Evolutionary conservation across 345 rosid genomes (phyloP), one percentile per base, ranked within the genome.

Genomic region (Hirschfeldia incana): DNA sequence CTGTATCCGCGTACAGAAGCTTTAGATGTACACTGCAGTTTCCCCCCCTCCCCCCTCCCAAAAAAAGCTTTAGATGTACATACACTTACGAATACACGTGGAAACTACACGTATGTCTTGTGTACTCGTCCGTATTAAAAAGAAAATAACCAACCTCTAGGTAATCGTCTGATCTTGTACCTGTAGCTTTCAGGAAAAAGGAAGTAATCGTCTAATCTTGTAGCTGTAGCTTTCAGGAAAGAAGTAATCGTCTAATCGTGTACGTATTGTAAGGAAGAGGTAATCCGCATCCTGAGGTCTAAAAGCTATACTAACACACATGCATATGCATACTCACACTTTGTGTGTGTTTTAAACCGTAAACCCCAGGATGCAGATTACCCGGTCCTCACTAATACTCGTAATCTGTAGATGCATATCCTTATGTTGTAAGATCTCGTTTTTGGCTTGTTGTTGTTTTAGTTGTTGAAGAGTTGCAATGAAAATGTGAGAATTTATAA

Each of bases 321-420:
- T 4, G 4, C 6, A 32, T n/a, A 61, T 8, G 17, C 26, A 0
- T 72, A 73, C 13, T 2, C 12, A 46, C 5, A 46, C 12, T 8
- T 3, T 37, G 26, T 29, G 11, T 72, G 58, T 6, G 21, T 10
- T 0, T 60, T 34, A n/a, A 51, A 53, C 10, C 69, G 73, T 79
- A 69, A 79, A 79, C 82, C 82, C 74, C 82, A 79, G 78, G 82
- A 74, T 79, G 82, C 82, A 79, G 82, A 79, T 79, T 79, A 79
- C 82, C 82, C 6, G 75, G 8, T 79, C 82, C 78, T 79, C 37
- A 67, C 73, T 69, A 72, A 42, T 72, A 78, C 77, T 67, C 6
- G 9, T 16, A 30, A 26, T 71, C 58, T 66, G 21, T 37, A 27
- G 29, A n/a, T n/a, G n/a, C n/a, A n/a, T 2, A 3, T 63, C 34